Conservation (phyloP, 1,284 basidiomycete species). For the Gomphus sp. region DNA sequence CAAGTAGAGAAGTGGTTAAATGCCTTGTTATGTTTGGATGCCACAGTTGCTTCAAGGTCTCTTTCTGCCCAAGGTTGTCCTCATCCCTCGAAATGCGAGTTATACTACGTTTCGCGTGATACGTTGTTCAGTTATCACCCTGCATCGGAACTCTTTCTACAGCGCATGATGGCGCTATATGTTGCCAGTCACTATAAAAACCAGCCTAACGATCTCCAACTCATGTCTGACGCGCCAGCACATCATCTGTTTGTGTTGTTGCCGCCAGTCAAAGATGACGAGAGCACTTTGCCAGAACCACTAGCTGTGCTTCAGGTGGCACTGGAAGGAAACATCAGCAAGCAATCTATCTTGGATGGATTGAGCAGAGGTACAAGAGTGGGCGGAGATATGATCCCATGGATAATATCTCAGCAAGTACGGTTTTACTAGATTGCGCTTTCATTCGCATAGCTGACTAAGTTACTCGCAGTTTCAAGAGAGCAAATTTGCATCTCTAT, state of each 20-base stretch:
- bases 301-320: conserved; percentile 95
- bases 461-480: conserved; percentile 69
- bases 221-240: conserved; percentile 94
- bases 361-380: conserved; percentile 72
- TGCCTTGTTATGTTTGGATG: conserved; percentile 85
- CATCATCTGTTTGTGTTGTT: conserved; percentile 96
- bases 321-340: conserved; percentile 89
- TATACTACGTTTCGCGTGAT: conserved; percentile 94
- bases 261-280: conserved; percentile 83
- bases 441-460: not conserved
- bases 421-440: not conserved
- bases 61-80: conserved; percentile 72
- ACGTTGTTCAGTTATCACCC: conserved; percentile 97
- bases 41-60: conserved; percentile 60
- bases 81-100: conserved; percentile 88
- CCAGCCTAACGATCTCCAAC: conserved; percentile 95
- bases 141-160: conserved; percentile 93
- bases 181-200: conserved; percentile 99
- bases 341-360: conserved; percentile 80
- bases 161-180: conserved; percentile 97
- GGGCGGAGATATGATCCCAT: conserved; percentile 97
- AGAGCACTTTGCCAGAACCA: conserved; percentile 82
- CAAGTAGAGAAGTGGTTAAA: conserved; percentile 95
- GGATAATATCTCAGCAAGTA: conserved; percentile 86
- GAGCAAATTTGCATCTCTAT: conserved; percentile 85